Evolutionary conservation across 192 early-diverging fungal genomes (phyloP), one percentile per base, ranked within the genome.

Genomic region (Mortierella antarctica): DNA sequence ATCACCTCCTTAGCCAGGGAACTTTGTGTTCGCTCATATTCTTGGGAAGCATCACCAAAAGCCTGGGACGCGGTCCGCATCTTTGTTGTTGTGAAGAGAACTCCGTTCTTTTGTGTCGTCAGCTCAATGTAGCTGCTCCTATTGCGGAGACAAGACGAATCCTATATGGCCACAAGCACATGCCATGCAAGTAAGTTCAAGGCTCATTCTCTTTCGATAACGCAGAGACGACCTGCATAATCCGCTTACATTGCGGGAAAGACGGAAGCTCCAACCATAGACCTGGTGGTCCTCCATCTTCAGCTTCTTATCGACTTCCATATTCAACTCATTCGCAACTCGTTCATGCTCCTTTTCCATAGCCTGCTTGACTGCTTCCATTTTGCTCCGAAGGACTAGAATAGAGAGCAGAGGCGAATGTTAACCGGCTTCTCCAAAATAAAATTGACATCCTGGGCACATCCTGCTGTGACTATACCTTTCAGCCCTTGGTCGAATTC

Each of bases 1-100:
- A 99, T 94, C 2, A 99, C 91, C 53, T 98, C 94, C 74, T 92
- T 94, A 14, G 94, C 96, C 8, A 99, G 67, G 9, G 87, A 86
- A 18, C 82, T 81, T 78, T 97, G 96, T 45, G 88, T 82, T 44
- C 85, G 83, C 20, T 87, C 85, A 72, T 98, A 99, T 66, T 90
- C 71, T 5, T 71, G 82, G 2, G 86, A 79, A 1, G 91, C 71
- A 11, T 94, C 89, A 5, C 70, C 82, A 70, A 89, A 94, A 23
- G 88, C 73, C 15, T 86, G 80, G 58, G 87, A 92, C 41, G 96
- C 74, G 9, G 89, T 72, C 42, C 89, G 83, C 71, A 99, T 69
- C 44, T 82, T 87, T 12, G 88, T 68, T 0, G 95, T 98, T 0
- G 96, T 95, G 77, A 99, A 98, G 21, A 91, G 84, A 0, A 95